These are phyloP conservation scores for Termitomyces titanicus DNA, from an alignment of 768 basidiomycete species.

Conservation along the genomic window DNA sequence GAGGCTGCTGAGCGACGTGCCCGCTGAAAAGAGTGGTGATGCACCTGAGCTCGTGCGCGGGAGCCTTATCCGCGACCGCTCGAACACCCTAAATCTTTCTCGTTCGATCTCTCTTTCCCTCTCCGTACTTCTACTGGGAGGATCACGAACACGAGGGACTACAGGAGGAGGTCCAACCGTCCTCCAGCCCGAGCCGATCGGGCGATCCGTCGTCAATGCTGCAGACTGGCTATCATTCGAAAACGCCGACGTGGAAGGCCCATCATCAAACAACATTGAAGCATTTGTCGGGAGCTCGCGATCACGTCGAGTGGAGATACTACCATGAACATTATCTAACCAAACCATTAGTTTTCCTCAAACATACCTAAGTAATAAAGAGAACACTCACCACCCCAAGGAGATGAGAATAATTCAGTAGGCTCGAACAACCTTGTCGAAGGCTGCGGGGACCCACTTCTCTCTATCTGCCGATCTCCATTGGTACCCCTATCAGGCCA, in stretches of 20 bases:
- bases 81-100: not conserved
- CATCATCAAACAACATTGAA: conserved; percentile 7
- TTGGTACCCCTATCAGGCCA: not conserved
- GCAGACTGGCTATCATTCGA: not conserved
- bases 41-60: not conserved
- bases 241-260: not conserved
- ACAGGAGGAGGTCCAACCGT: not conserved
- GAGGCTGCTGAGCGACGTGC: not conserved
- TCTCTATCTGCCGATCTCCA: not conserved
- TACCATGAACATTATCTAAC: not conserved
- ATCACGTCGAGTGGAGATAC: not conserved
- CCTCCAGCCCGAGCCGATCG: not conserved
- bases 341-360: not conserved
- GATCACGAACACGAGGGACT: not conserved
- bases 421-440: not conserved
- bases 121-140: not conserved
- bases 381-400: not conserved
- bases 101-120: not conserved
- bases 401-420: not conserved
- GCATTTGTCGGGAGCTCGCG: conserved; percentile 4
- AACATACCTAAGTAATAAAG: too few species aligned
- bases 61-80: not conserved
- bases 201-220: not conserved
- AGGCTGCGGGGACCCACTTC: not conserved
- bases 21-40: not conserved